Percentiles rank a stretch among this genome's conserved stretches.
phyloP scores from a whole-genome alignment of 441 rosid genomes.

The Eutrema salsugineum region DNA sequence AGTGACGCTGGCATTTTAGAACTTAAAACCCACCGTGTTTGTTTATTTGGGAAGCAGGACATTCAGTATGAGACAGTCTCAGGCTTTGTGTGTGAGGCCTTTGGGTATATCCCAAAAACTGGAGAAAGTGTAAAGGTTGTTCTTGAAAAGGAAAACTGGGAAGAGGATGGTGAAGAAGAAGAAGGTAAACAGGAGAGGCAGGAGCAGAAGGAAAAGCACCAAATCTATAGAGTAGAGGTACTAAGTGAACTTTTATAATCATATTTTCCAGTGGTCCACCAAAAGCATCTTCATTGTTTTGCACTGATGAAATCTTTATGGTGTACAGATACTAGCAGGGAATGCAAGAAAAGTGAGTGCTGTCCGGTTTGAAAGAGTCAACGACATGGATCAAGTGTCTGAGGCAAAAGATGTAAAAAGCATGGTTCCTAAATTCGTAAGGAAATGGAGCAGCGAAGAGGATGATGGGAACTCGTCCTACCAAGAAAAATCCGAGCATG shows the following conservation, averaged over 20 bases:
- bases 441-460: constrained; percentile 71
- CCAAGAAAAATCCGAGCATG: constrained; percentile 38
- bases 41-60: constrained; percentile 48
- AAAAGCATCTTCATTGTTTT: background rate
- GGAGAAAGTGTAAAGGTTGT: constrained; percentile 86
- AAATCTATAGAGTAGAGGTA: constrained; percentile 89
- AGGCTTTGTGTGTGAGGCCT: constrained; percentile 93
- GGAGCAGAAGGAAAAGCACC: constrained; percentile 67
- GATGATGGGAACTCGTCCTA: constrained; percentile 45
- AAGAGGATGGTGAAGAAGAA: constrained; percentile 53
- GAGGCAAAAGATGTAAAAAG: constrained; percentile 73
- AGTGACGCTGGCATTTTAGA: background rate
- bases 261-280: background rate
- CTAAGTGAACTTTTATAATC: background rate
- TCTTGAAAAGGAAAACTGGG: constrained; percentile 76
- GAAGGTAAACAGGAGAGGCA: constrained; percentile 71
- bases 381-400: constrained; percentile 43
- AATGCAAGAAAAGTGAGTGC: constrained; percentile 98
- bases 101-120: constrained; percentile 97
- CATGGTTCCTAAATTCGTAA: constrained; percentile 73
- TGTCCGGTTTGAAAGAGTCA: constrained; percentile 76
- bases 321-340: constrained; percentile 81
- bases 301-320: constrained; percentile 8
- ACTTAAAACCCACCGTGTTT: background rate
- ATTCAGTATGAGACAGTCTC: constrained; percentile 99